These are phyloP conservation scores for Triangularia verruculosa DNA, from an alignment of 2,329 filamentous ascomycete genomes.

Conservation along the genomic window DNA sequence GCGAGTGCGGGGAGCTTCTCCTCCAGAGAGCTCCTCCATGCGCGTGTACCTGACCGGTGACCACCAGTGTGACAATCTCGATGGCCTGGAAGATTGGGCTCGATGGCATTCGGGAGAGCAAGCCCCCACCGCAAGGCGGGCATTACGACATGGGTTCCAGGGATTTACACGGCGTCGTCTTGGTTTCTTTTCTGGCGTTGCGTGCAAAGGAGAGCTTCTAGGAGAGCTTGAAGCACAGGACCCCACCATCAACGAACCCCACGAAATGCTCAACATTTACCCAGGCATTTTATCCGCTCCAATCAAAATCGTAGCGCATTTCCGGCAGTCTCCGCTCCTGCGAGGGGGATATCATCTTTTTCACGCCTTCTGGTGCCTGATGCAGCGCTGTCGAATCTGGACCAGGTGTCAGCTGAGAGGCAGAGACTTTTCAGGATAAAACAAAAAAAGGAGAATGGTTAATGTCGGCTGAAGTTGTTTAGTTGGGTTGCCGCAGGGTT, in stretches of 20 bases:
- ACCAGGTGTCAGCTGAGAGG: constrained; percentile 26
- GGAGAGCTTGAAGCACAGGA: not conserved
- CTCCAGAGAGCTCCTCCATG: constrained; percentile 9
- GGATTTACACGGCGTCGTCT: not conserved
- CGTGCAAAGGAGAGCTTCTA: not conserved
- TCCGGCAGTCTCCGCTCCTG: constrained; percentile 23
- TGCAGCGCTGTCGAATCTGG: constrained; percentile 11
- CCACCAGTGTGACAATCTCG: constrained; percentile 8
- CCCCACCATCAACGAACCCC: constrained; percentile 4
- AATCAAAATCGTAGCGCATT: constrained; percentile 28
- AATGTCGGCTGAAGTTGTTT: constrained; percentile 9
- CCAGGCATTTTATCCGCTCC: constrained; percentile 35
- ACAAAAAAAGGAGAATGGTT: not conserved
- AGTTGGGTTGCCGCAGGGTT: constrained; percentile 9
- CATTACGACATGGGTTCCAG: constrained; percentile 26
- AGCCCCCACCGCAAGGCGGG: not conserved
- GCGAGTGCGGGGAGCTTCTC: constrained; percentile 16
- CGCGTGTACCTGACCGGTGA: not conserved
- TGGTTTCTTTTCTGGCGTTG: constrained; percentile 10
- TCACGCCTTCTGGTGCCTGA: constrained; percentile 5
- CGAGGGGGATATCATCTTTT: constrained; percentile 12
- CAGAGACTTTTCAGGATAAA: constrained; percentile 23
- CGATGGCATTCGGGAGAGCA: not conserved
- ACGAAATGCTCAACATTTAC: constrained; percentile 24
- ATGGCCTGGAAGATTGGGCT: not conserved